phyloP scores from a whole-genome alignment of 805 yeast species.

The Brettanomyces bruxellensis region DNA sequence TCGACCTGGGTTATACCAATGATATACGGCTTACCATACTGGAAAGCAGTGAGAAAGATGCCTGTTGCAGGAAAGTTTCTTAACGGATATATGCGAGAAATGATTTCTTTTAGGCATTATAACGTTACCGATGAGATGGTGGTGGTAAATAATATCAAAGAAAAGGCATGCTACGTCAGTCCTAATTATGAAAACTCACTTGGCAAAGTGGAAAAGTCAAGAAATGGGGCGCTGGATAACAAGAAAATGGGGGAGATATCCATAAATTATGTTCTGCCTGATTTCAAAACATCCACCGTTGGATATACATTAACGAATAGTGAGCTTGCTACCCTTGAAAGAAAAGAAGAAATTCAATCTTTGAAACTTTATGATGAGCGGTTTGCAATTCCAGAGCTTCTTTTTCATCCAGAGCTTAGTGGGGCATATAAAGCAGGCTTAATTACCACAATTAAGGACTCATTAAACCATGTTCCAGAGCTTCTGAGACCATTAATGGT shows the following conservation, averaged over 20 bases:
- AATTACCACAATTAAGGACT: slow-evolving; percentile 57
- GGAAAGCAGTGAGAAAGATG: slow-evolving; percentile 68
- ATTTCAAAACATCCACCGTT: slow-evolving; percentile 66
- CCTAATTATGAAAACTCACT: slow-evolving; percentile 34
- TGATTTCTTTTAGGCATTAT: slow-evolving; percentile 83
- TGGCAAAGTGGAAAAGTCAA: slow-evolving; percentile 17
- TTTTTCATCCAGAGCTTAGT: slow-evolving; percentile 77
- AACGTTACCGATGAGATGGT: slow-evolving; percentile 89
- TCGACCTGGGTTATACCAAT: slow-evolving; percentile 85
- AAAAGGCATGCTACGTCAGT: slow-evolving; percentile 64
- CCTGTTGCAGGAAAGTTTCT: slow-evolving; percentile 84
- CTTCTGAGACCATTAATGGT: slow-evolving; percentile 63
- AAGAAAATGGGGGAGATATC: slow-evolving; percentile 25
- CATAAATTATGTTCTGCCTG: slow-evolving; percentile 78
- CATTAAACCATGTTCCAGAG: slow-evolving; percentile 64
- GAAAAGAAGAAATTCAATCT: slow-evolving; percentile 46
- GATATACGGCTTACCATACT: slow-evolving; percentile 64
- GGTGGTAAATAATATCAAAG: slow-evolving; percentile 79
- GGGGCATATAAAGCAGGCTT: slow-evolving; percentile 76
- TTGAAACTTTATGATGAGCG: slow-evolving; percentile 73
- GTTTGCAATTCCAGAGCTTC: slow-evolving; percentile 77
- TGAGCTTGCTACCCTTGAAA: slow-evolving; percentile 3
- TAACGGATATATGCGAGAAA: slow-evolving; percentile 75
- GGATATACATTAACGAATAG: slow-evolving; percentile 41
- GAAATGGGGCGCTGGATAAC: slow-evolving; percentile 8